phyloP scores from a whole-genome alignment of 2,329 filamentous ascomycete species.

The Chaetomium sp. region DNA sequence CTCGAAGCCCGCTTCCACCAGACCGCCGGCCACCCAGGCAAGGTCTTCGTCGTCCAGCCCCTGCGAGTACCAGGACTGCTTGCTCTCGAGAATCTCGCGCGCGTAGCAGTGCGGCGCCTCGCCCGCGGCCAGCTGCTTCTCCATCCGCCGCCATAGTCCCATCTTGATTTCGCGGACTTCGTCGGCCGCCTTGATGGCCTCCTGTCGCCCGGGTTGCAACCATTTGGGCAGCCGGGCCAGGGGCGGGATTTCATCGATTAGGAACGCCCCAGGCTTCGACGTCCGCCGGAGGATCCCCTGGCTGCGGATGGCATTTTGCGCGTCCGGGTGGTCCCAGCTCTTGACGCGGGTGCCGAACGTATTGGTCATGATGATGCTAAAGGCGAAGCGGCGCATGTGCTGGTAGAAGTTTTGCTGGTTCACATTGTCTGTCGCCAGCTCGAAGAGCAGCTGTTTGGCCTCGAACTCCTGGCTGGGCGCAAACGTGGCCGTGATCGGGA shows the following conservation, averaged over 20 bases:
- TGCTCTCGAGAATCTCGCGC: slow-evolving; percentile 21
- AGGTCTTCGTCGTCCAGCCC: slow-evolving; percentile 24
- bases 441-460: slow-evolving; percentile 37
- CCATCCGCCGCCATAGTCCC: slow-evolving; percentile 22
- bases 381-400: slow-evolving; percentile 28
- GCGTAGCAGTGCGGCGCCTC: slow-evolving; percentile 22
- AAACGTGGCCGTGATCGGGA: slow-evolving; percentile 32
- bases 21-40: slow-evolving; percentile 24
- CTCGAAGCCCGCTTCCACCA: slow-evolving; percentile 34
- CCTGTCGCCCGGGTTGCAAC: slow-evolving; percentile 23
- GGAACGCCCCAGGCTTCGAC: slow-evolving; percentile 22
- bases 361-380: slow-evolving; percentile 27
- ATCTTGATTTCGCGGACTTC: slow-evolving; percentile 22
- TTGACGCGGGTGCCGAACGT: slow-evolving; percentile 25
- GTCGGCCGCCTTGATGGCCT: slow-evolving; percentile 13
- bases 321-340: slow-evolving; percentile 22
- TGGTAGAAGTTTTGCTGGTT: slow-evolving; percentile 25
- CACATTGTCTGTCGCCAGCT: slow-evolving; percentile 32
- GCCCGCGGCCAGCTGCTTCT: slow-evolving; percentile 16
- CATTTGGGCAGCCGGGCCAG: slow-evolving; percentile 21
- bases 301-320: slow-evolving; percentile 4
- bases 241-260: slow-evolving; percentile 25
- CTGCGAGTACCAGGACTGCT: slow-evolving; percentile 18
- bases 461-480: slow-evolving; percentile 40
- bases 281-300: slow-evolving; percentile 18